Evolutionary conservation across 176 grass and related monocot species (phyloP).

Genomic region (sorghum (Sorghum bicolor)): Sorghum_bicolor_NCBIv3 NC_012877.2:30693501-30694000

Average conservation of each 20-base stretch:
- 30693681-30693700: background rate
- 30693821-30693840: background rate
- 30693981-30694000: too few species aligned
- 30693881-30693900: too few species aligned
- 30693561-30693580: background rate
- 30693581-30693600: background rate
- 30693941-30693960: too few species aligned
- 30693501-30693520: background rate
- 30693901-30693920: too few species aligned
- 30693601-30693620: background rate
- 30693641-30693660: background rate
- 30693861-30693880: too few species aligned
- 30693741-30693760: background rate
- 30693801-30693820: background rate
- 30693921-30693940: too few species aligned
- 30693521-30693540: background rate
- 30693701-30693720: background rate
- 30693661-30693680: background rate
- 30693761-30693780: background rate
- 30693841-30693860: background rate
- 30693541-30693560: background rate
- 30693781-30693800: background rate
- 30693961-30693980: too few species aligned
- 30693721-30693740: background rate
- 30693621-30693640: background rate